Evolutionary conservation across 2,329 filamentous ascomycete species (phyloP).

Genomic region (Arthrinium phaeospermum): DNA sequence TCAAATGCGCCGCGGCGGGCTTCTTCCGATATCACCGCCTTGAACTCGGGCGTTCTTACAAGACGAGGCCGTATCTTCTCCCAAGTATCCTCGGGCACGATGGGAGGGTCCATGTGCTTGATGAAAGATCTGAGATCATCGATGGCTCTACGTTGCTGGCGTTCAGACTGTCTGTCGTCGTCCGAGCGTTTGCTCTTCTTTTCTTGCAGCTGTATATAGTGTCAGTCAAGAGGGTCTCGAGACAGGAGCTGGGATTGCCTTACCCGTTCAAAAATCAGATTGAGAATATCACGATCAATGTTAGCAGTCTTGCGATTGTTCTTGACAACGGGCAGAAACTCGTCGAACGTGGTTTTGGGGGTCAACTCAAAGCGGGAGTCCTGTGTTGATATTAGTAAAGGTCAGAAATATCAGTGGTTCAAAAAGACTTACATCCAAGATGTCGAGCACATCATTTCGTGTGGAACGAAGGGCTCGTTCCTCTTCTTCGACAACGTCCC

Average conservation of each 20-base stretch:
- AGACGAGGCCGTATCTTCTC: slow-evolving; percentile 84
- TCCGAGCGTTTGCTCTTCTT: slow-evolving; percentile 77
- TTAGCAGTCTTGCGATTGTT: slow-evolving; percentile 87
- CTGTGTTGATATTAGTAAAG: slow-evolving; percentile 48
- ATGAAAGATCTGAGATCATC: slow-evolving; percentile 86
- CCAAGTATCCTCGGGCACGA: slow-evolving; percentile 80
- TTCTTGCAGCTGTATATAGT: slow-evolving; percentile 70
- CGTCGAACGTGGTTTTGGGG: slow-evolving; percentile 83
- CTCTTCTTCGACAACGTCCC: slow-evolving; percentile 94
- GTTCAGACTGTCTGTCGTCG: slow-evolving; percentile 84
- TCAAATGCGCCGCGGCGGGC: slow-evolving; percentile 85
- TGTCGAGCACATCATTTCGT: slow-evolving; percentile 84
- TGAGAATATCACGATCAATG: slow-evolving; percentile 80
- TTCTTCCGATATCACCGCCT: slow-evolving; percentile 82
- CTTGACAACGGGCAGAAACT: slow-evolving; percentile 83
- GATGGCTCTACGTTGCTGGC: slow-evolving; percentile 81
- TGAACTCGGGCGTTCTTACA: slow-evolving; percentile 82
- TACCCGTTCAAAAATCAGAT: slow-evolving; percentile 83
- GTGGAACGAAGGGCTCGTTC: slow-evolving; percentile 83
- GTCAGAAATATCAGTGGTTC: background rate
- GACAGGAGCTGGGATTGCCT: slow-evolving; percentile 32
- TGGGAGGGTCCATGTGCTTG: slow-evolving; percentile 87
- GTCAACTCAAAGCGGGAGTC: slow-evolving; percentile 93
- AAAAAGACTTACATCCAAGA: slow-evolving; percentile 75
- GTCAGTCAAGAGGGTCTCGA: background rate